These are phyloP conservation scores for Globisporangium echinulatum DNA, from an alignment of 352 stramenopile genomes.

Conservation along the genomic window DNA sequence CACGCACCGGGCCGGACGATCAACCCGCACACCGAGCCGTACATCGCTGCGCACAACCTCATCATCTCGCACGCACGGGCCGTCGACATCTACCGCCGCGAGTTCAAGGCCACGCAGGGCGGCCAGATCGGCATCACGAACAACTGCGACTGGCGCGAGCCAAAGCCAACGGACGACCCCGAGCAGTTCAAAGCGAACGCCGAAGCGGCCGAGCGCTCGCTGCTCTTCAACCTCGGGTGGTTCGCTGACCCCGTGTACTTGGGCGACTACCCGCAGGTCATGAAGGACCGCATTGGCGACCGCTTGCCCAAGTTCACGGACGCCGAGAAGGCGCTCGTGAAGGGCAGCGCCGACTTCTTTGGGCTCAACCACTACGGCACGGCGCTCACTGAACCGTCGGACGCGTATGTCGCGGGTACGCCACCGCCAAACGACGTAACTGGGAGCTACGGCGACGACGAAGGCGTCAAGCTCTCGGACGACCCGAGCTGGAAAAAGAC, in stretches of 20 bases:
- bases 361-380: conserved; percentile 93
- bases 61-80: conserved; percentile 83
- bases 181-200: conserved; percentile 48
- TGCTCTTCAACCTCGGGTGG: conserved; percentile 89
- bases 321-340: conserved; percentile 70
- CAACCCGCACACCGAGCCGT: conserved; percentile 60
- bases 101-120: conserved; percentile 62
- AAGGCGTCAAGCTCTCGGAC: conserved; percentile 28
- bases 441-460: conserved; percentile 31
- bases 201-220: conserved; percentile 66
- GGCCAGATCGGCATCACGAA: conserved; percentile 90
- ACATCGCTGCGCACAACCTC: conserved; percentile 85
- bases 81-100: conserved; percentile 77
- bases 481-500: conserved; percentile 67
- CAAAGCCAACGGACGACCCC: conserved; percentile 35
- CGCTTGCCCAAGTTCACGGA: conserved; percentile 88
- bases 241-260: conserved; percentile 89
- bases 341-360: conserved; percentile 90
- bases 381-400: conserved; percentile 29
- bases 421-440: conserved; percentile 12
- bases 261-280: conserved; percentile 90
- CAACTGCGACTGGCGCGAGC: conserved; percentile 87
- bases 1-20: conserved; percentile 70
- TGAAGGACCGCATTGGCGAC: conserved; percentile 75
- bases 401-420: conserved; percentile 23